Evolutionary conservation across 139 green algal genomes (phyloP).

Genomic region (Chlamydomonas sp.): DNA sequence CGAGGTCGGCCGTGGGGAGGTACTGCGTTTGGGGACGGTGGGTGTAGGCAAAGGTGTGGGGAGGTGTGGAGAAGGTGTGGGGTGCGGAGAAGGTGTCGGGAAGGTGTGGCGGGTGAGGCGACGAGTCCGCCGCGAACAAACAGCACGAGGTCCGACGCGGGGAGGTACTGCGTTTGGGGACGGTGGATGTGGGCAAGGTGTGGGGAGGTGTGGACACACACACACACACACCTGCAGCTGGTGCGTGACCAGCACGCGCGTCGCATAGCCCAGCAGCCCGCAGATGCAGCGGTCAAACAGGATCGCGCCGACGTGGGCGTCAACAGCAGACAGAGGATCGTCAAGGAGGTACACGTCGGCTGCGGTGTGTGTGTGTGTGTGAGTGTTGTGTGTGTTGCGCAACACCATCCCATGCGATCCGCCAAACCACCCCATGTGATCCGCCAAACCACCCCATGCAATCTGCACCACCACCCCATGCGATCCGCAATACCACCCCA

Average conservation of each 20-base stretch:
- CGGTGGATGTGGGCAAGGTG: background rate
- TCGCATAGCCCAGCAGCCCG: conserved; percentile 56
- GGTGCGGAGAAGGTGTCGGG: too few relatives aligned
- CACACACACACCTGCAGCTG: conserved; percentile 49
- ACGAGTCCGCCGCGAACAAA: background rate
- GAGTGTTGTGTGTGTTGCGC: too few relatives aligned
- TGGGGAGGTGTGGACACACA: background rate
- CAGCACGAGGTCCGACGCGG: background rate
- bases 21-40: background rate
- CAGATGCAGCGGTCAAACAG: conserved; percentile 68
- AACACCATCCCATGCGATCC: background rate
- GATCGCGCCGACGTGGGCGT: conserved; percentile 74
- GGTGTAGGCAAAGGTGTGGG: background rate
- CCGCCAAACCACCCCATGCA: conserved; percentile 11
- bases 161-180: background rate
- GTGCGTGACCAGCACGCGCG: conserved; percentile 80
- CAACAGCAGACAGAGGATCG: conserved; percentile 84
- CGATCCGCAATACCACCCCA: too few relatives aligned
- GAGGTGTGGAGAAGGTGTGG: background rate
- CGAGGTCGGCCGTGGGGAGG: background rate
- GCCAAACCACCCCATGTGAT: conserved; percentile 6
- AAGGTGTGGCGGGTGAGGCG: too few relatives aligned
- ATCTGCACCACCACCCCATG: too few relatives aligned
- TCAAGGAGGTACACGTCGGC: conserved; percentile 83
- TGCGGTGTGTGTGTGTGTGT: too few relatives aligned